Conservation (phyloP, 2,329 filamentous ascomycete species). For the Talaromyces sp. region DNA sequence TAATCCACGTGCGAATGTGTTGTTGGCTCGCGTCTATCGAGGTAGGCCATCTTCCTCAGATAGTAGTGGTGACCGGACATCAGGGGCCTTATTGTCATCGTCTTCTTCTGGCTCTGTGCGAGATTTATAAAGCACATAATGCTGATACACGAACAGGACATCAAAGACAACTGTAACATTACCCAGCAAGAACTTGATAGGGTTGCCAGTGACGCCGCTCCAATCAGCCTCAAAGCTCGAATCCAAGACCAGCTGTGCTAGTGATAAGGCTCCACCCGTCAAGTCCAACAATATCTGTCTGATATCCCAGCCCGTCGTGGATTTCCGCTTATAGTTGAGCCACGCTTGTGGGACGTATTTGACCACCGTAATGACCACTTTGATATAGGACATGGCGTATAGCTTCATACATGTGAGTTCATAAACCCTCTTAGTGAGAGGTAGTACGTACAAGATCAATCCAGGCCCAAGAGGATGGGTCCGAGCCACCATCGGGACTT, state of each 20-base stretch:
- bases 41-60: slow-evolving; percentile 11
- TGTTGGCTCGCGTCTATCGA: background rate
- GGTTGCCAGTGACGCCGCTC: slow-evolving; percentile 87
- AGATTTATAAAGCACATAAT: slow-evolving; percentile 70
- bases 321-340: slow-evolving; percentile 78
- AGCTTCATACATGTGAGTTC: slow-evolving; percentile 42
- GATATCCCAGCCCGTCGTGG: slow-evolving; percentile 86
- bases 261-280: slow-evolving; percentile 73
- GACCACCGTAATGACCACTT: slow-evolving; percentile 79
- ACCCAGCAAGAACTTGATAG: slow-evolving; percentile 81
- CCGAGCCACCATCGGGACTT: slow-evolving; percentile 43
- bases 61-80: slow-evolving; percentile 31
- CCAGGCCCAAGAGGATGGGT: slow-evolving; percentile 57
- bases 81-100: slow-evolving; percentile 21
- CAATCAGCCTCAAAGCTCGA: slow-evolving; percentile 81
- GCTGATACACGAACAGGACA: slow-evolving; percentile 78
- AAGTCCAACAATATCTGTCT: slow-evolving; percentile 79
- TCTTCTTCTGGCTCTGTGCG: slow-evolving; percentile 24
- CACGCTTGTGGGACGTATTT: slow-evolving; percentile 90
- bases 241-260: slow-evolving; percentile 79
- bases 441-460: slow-evolving; percentile 57
- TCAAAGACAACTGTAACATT: slow-evolving; percentile 87
- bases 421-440: background rate
- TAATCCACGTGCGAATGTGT: background rate
- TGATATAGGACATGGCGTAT: slow-evolving; percentile 77